Percentiles rank a stretch among this genome's conserved stretches.
These are phyloP conservation scores for Dothideomycetes sp. DNA, from an alignment of 2,329 filamentous ascomycete species.

Conservation along the genomic window DNA sequence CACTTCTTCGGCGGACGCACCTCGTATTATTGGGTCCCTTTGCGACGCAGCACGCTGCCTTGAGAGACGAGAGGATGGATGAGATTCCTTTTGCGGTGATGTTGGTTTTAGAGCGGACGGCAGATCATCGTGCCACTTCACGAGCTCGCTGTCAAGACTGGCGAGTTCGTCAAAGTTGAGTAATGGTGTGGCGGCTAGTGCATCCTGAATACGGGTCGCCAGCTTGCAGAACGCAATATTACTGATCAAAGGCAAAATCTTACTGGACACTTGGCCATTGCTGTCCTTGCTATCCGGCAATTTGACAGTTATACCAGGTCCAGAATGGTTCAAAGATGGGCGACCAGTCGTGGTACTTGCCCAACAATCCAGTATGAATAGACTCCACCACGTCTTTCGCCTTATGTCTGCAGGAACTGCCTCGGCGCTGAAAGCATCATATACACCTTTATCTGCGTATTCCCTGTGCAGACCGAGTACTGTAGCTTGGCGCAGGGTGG, in stretches of 20 bases:
- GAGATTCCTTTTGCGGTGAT: not conserved
- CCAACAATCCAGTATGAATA: conserved; percentile 67
- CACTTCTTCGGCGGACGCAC: conserved; percentile 9
- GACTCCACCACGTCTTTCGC: conserved; percentile 62
- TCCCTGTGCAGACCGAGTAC: conserved; percentile 21
- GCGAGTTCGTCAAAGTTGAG: conserved; percentile 56
- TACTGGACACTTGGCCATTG: conserved; percentile 42
- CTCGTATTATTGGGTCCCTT: conserved; percentile 9
- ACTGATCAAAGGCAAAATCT: conserved; percentile 60
- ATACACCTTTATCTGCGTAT: conserved; percentile 22
- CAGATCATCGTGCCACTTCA: conserved; percentile 61
- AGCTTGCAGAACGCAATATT: conserved; percentile 74
- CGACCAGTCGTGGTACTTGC: conserved; percentile 59
- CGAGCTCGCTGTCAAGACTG: conserved; percentile 55
- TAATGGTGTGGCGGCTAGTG: conserved; percentile 57
- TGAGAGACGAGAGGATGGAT: conserved; percentile 5
- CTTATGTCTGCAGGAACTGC: conserved; percentile 47
- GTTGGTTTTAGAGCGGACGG: conserved; percentile 33
- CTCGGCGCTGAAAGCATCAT: conserved; percentile 31
- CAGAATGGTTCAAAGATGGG: conserved; percentile 57
- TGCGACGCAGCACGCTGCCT: conserved; percentile 5
- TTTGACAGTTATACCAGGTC: conserved; percentile 56
- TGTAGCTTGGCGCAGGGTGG: conserved; percentile 21
- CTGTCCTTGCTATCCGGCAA: conserved; percentile 40
- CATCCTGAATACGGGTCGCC: conserved; percentile 65